Base-by-base conservation (phyloP, 176 grass and related monocot genomes). In the Pontederia crassipes region DNA sequence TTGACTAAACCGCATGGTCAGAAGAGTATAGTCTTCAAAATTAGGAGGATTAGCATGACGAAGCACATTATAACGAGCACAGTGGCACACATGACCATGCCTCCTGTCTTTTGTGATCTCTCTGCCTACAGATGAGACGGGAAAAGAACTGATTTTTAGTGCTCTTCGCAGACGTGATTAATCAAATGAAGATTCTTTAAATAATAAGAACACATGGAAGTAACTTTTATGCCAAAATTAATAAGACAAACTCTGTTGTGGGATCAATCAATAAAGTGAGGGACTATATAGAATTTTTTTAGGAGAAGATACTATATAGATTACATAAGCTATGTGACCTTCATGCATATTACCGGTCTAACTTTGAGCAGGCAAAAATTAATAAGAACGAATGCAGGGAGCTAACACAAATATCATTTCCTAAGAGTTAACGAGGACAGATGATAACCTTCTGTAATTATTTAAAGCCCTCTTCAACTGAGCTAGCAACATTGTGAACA, bases 11-110 rank as follows among this genome's bases (percentile, higher is more conserved):
- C 50, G 62, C 32, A 40, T 40, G 27, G 69, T 96, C 65, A 92
- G 79, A 98, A 98, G 58, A 92, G n/a, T 50, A 86, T 78, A 8
- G 74, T 65, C 74, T 93, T 98, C 62, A n/a, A 55, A 8, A 17
- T 55, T 55, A 55, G 14, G 8, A 17, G 18, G 54, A 17, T 55
- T 18, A 4, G 8, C 54, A 55, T 17, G 15, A 17, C 79, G 75
- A 98, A 83, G 60, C 86, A 88, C 61, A 98, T 74, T 79, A 98
- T 89, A 55, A 98, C 71, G 14, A 98, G 93, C 51, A 89, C 82
- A 7, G 93, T 88, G 54, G 82, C 93, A 85, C 93, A 98, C 93
- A 86, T 89, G 74, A 98, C 82, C 84, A 92, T 86, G 56, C 93
- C 84, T 46, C 87, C 94, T 78, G 92, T 87, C 71, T 83, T 89